phyloP scores from a whole-genome alignment of 1,284 basidiomycete genomes.

The Stygiomarasmius scandens region DNA sequence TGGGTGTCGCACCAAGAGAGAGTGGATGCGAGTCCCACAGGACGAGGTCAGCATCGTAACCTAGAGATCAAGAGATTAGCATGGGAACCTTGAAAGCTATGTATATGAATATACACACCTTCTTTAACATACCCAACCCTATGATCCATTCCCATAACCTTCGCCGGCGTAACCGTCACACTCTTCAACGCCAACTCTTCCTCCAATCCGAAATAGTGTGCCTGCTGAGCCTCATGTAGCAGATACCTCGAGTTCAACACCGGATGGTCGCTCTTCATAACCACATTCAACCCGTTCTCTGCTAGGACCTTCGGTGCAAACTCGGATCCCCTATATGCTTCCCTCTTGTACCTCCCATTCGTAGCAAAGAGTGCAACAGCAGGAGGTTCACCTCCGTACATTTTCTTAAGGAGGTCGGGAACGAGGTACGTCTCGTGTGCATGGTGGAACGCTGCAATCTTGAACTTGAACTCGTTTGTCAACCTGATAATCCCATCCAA shows the following conservation, averaged over 20 bases:
- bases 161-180: slow-evolving; percentile 66
- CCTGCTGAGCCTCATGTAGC: slow-evolving; percentile 72
- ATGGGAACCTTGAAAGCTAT: too few relatives aligned
- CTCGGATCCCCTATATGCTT: slow-evolving; percentile 78
- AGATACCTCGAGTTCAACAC: slow-evolving; percentile 69
- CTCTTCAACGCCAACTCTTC: slow-evolving; percentile 51
- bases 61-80: background rate
- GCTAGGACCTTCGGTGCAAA: slow-evolving; percentile 77
- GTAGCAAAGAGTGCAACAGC: slow-evolving; percentile 82
- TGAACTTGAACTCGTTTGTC: slow-evolving; percentile 80
- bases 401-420: slow-evolving; percentile 74
- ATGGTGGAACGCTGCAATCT: slow-evolving; percentile 84
- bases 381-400: slow-evolving; percentile 70
- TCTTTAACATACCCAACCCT: slow-evolving; percentile 62
- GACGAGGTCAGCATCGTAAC: slow-evolving; percentile 62
- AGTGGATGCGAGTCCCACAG: slow-evolving; percentile 90
- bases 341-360: slow-evolving; percentile 71
- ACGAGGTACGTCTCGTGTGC: slow-evolving; percentile 87
- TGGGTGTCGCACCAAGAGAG: slow-evolving; percentile 70
- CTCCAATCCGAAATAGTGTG: slow-evolving; percentile 59
- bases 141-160: slow-evolving; percentile 57
- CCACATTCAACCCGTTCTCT: slow-evolving; percentile 65
- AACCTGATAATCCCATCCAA: slow-evolving; percentile 72
- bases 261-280: slow-evolving; percentile 76
- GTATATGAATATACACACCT: slow-evolving; percentile 42